Conservation (phyloP, 2,329 filamentous ascomycete genomes). For the Pseudopyrenochaeta lycopersici region DNA sequence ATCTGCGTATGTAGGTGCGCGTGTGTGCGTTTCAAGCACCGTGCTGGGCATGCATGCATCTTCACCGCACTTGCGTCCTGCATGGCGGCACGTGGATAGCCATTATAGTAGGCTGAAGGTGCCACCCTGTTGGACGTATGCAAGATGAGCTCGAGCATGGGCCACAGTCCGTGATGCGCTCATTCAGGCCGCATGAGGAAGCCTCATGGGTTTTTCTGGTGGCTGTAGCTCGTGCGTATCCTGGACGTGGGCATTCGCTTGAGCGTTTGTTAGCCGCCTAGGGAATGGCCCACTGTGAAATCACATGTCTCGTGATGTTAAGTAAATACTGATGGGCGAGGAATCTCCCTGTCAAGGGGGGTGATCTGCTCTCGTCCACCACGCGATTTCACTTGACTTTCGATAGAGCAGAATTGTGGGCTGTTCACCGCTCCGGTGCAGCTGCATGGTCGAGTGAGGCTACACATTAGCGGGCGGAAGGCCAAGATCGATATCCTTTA, state of each 20-base stretch:
- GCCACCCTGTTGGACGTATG: conserved; percentile 20
- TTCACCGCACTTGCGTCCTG: conserved; percentile 23
- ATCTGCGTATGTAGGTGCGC: background rate
- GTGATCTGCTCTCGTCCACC: conserved; percentile 15
- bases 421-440: conserved; percentile 22
- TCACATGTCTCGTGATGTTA: conserved; percentile 6
- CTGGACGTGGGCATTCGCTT: conserved; percentile 5
- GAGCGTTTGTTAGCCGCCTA: background rate
- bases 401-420: conserved; percentile 12
- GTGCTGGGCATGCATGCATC: conserved; percentile 27
- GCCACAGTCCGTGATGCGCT: conserved; percentile 25
- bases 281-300: background rate
- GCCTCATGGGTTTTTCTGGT: conserved; percentile 5
- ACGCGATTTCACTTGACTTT: conserved; percentile 4
- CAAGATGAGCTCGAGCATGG: conserved; percentile 26
- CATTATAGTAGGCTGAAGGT: conserved; percentile 18
- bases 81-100: conserved; percentile 28
- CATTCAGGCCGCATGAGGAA: conserved; percentile 17
- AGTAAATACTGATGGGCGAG: conserved; percentile 18
- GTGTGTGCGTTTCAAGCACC: conserved; percentile 21
- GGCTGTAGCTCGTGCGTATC: conserved; percentile 11
- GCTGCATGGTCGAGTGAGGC: conserved; percentile 15
- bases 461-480: conserved; percentile 10
- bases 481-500: conserved; percentile 5
- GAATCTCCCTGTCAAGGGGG: conserved; percentile 1